phyloP scores from a whole-genome alignment of 805 yeast genomes.

The Wickerhamiella occidentalis region DNA sequence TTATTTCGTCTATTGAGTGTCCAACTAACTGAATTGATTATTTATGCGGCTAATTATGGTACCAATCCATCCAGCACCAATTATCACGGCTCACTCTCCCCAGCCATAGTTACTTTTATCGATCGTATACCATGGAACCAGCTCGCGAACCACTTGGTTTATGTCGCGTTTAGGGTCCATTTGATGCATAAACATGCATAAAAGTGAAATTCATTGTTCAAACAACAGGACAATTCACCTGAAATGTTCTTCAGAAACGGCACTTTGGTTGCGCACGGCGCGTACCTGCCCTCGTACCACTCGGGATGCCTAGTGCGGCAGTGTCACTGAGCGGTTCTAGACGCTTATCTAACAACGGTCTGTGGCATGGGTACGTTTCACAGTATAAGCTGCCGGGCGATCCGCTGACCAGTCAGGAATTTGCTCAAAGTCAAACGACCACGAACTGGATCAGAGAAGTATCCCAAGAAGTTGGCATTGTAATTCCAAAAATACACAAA shows the following conservation, averaged over 20 bases:
- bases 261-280: neutral
- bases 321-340: neutral
- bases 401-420: neutral
- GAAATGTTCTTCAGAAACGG: neutral
- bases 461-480: too few relatives aligned
- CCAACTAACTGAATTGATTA: neutral
- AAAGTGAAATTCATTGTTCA: neutral
- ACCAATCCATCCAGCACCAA: neutral
- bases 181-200: neutral
- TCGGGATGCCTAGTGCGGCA: neutral
- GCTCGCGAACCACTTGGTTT: neutral
- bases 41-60: neutral
- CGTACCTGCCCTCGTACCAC: neutral
- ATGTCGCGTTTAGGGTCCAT: neutral
- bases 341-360: neutral
- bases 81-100: neutral
- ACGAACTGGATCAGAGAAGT: too few relatives aligned
- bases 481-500: too few relatives aligned
- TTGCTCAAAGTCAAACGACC: neutral
- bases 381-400: neutral
- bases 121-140: neutral
- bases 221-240: too few relatives aligned
- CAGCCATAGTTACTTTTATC: neutral
- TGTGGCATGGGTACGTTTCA: neutral
- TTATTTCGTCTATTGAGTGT: neutral